phyloP scores from a whole-genome alignment of 495 filamentous ascomycete genomes.

The Aspergillus nidulans region DNA sequence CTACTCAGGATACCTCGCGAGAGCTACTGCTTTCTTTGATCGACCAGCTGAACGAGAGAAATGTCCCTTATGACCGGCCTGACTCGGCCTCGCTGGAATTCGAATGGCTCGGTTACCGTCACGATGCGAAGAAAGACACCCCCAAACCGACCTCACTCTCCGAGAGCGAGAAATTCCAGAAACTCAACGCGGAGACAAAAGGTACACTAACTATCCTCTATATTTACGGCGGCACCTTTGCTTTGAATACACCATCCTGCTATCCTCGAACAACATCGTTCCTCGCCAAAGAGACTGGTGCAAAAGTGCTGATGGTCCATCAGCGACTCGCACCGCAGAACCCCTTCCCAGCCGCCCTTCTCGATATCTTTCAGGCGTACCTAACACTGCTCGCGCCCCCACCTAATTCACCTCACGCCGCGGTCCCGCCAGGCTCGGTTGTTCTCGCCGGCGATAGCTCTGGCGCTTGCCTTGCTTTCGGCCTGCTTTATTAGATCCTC shows the following conservation, averaged over 20 bases:
- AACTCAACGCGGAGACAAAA: slow-evolving; percentile 4
- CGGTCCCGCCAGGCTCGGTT: not conserved
- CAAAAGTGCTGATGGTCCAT: slow-evolving; percentile 5
- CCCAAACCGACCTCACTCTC: not conserved
- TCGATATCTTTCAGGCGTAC: slow-evolving; percentile 10
- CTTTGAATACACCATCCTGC: slow-evolving; percentile 2
- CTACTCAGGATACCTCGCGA: not conserved
- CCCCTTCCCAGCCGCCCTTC: slow-evolving; percentile 10
- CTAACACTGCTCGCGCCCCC: slow-evolving; percentile 6
- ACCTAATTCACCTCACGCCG: not conserved
- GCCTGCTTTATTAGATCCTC: slow-evolving; percentile 1
- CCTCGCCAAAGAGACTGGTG: not conserved
- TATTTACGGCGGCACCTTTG: slow-evolving; percentile 8
- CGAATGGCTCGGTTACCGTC: slow-evolving; percentile 6
- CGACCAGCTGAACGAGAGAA: not conserved
- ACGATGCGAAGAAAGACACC: slow-evolving; percentile 2
- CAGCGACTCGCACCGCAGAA: slow-evolving; percentile 10
- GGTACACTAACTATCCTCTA: slow-evolving; percentile 1
- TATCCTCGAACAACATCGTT: not conserved
- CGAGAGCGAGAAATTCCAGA: slow-evolving; percentile 3
- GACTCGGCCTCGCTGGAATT: not conserved
- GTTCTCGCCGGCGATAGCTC: slow-evolving; percentile 8
- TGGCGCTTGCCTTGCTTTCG: slow-evolving; percentile 3
- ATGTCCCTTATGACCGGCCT: slow-evolving; percentile 1
- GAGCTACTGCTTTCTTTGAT: not conserved